phyloP scores from a whole-genome alignment of 2,329 filamentous ascomycete species.

The Penicillium verrucosum region DNA sequence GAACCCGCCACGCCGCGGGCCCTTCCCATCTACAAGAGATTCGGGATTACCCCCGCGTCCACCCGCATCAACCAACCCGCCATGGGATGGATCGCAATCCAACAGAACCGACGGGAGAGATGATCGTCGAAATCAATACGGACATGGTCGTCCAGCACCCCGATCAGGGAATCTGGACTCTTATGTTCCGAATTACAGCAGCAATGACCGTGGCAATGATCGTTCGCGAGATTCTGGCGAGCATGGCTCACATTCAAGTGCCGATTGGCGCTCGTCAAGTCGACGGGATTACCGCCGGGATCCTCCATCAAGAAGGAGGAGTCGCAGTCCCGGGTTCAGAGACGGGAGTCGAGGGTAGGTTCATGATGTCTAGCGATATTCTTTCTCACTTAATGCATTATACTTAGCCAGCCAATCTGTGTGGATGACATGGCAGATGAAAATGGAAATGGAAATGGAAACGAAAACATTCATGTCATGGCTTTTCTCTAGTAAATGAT shows the following conservation, averaged over 20 bases:
- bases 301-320: slow-evolving; percentile 30
- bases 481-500: slow-evolving; percentile 11
- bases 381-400: neutral
- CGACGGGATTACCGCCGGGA: slow-evolving; percentile 32
- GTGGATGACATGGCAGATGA: neutral
- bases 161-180: slow-evolving; percentile 34
- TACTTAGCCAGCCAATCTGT: slow-evolving; percentile 8
- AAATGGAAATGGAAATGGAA: slow-evolving; percentile 3
- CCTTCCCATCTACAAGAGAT: slow-evolving; percentile 30
- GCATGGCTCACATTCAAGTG: no score
- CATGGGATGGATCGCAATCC: slow-evolving; percentile 26
- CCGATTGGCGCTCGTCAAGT: slow-evolving; percentile 13
- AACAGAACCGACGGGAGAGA: slow-evolving; percentile 28
- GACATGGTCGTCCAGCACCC: slow-evolving; percentile 22
- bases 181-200: slow-evolving; percentile 37
- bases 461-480: slow-evolving; percentile 9
- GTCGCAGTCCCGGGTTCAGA: slow-evolving; percentile 34
- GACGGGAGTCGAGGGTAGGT: slow-evolving; percentile 25
- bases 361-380: neutral
- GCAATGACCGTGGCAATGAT: slow-evolving; percentile 19
- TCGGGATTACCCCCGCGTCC: slow-evolving; percentile 39
- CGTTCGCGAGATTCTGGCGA: no score
- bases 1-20: slow-evolving; percentile 25
- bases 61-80: slow-evolving; percentile 30
- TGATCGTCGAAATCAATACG: slow-evolving; percentile 33